Evolutionary conservation across 805 yeast genomes (phyloP), one percentile per base, ranked within the genome.

Genomic region (Priceomyces medius): DNA sequence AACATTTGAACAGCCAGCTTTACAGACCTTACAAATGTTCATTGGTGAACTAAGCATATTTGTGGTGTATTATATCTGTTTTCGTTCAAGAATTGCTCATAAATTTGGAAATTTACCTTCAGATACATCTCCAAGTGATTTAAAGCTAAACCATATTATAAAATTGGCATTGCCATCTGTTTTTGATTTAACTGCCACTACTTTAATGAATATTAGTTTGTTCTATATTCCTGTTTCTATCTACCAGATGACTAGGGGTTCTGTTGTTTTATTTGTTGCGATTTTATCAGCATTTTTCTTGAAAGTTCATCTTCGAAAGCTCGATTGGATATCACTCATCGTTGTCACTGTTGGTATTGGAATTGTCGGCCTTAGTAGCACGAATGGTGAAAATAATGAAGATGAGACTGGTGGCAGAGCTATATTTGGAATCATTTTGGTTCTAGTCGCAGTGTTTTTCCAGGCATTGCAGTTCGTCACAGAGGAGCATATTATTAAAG

Each of bases 241-340:
- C 37, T 86, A 85, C 59, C 95, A 86, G 58, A 86, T 86, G 95
- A 81, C 85, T n/a, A 68, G 95, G 48, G 93, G 95, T 2, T 77
- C 88, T 0, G 65, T 85, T 31, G 86, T 86, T 32, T 62, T 86
- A 31, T 85, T 84, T 63, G 95, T 85, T 18, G 95, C 90, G 1
- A 59, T 80, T 12, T 73, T 85, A 54, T 80, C 88, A 17, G 82
- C 82, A 28, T 20, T 81, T 1, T 83, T 85, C 53, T 71, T 86
- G 47, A 66, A 74, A 35, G 72, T 79, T 31, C 61, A 57, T 14
- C 79, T 86, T 36, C 67, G 80, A 7, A 71, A 76, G 44, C 55
- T 79, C 18, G 90, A 86, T 55, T 86, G 93, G 93, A 43, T 73
- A 7, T 74, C 87, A 7, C 68, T 86, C 35, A 51, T 73, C n/a